These are phyloP conservation scores for Graphilbum fragrans DNA, from an alignment of 2,329 filamentous ascomycete species.

Conservation along the genomic window DNA sequence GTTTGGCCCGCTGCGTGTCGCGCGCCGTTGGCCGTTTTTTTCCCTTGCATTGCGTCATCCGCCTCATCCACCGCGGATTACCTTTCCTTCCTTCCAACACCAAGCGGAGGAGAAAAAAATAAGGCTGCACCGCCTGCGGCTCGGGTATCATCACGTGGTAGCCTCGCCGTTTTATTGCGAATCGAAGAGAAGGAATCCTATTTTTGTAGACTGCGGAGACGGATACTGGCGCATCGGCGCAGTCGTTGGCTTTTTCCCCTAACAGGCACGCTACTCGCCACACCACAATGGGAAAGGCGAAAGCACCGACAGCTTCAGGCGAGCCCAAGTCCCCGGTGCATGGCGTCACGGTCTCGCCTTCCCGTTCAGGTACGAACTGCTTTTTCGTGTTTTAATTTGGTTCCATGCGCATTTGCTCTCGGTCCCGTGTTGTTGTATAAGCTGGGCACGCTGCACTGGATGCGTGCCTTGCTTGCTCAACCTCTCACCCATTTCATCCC, in stretches of 20 bases:
- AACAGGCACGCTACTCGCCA: background rate
- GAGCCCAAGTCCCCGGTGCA: slow-evolving; percentile 37
- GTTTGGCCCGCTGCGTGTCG: no score
- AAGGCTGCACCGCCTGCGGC: no score
- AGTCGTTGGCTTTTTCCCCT: background rate
- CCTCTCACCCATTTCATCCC: no score
- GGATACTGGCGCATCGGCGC: background rate
- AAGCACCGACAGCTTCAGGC: slow-evolving; percentile 25
- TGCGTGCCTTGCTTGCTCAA: no score
- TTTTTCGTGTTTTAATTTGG: background rate
- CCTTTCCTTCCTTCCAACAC: no score
- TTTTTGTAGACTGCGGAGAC: no score
- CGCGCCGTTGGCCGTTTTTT: no score
- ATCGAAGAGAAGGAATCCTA: no score
- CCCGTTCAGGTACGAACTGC: slow-evolving; percentile 29
- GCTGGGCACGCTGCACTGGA: no score
- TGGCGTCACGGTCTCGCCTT: slow-evolving; percentile 26
- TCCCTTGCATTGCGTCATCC: background rate
- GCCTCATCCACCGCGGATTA: no score
- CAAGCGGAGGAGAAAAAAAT: no score
- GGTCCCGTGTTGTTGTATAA: background rate
- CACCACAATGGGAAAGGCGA: slow-evolving; percentile 36
- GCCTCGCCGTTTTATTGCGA: background rate
- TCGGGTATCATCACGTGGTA: background rate
- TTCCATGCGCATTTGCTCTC: no score